Percentiles rank a stretch among this genome's conserved stretches.
These are phyloP conservation scores for Globisporangium iwayamae DNA, from an alignment of 352 stramenopile genomes.

Conservation along the genomic window DNA sequence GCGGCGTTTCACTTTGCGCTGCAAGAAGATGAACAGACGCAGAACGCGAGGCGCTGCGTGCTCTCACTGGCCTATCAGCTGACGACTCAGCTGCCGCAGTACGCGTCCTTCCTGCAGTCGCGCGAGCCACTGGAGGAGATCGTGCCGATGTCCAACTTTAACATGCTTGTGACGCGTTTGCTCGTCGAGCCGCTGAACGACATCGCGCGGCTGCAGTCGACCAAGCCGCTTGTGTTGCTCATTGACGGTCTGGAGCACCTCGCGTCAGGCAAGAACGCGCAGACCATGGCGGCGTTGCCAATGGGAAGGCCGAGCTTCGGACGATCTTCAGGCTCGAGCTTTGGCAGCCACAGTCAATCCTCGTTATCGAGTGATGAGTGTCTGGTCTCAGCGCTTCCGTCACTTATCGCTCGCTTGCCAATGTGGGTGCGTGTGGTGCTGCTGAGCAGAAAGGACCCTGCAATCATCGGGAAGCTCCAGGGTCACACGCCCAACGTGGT, in stretches of 20 bases:
- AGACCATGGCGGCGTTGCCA: slow-evolving; percentile 18
- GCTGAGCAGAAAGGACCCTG: slow-evolving; percentile 56
- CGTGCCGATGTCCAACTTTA: slow-evolving; percentile 67
- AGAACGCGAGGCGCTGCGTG: slow-evolving; percentile 55
- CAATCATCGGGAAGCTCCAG: slow-evolving; percentile 59
- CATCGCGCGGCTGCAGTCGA: slow-evolving; percentile 45
- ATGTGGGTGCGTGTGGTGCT: slow-evolving; percentile 67
- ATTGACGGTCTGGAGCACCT: slow-evolving; percentile 64
- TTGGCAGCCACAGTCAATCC: background rate
- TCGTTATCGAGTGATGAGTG: slow-evolving; percentile 33
- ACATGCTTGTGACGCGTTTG: slow-evolving; percentile 42
- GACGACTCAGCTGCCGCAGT: slow-evolving; percentile 70
- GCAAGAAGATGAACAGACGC: slow-evolving; percentile 77
- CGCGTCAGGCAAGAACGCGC: background rate
- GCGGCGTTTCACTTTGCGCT: slow-evolving; percentile 69
- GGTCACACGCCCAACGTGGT: slow-evolving; percentile 39
- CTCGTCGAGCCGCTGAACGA: slow-evolving; percentile 62
- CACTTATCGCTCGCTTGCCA: slow-evolving; percentile 45
- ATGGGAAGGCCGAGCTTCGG: slow-evolving; percentile 15
- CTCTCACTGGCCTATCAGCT: slow-evolving; percentile 72
- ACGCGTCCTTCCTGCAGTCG: slow-evolving; percentile 62
- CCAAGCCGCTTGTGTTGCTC: slow-evolving; percentile 57
- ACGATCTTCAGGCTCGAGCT: slow-evolving; percentile 11
- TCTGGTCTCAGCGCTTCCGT: slow-evolving; percentile 53
- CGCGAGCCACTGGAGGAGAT: slow-evolving; percentile 70